These are phyloP conservation scores for Odontarrhena argentea DNA, from an alignment of 345 rosid species.

Conservation along the genomic window DNA sequence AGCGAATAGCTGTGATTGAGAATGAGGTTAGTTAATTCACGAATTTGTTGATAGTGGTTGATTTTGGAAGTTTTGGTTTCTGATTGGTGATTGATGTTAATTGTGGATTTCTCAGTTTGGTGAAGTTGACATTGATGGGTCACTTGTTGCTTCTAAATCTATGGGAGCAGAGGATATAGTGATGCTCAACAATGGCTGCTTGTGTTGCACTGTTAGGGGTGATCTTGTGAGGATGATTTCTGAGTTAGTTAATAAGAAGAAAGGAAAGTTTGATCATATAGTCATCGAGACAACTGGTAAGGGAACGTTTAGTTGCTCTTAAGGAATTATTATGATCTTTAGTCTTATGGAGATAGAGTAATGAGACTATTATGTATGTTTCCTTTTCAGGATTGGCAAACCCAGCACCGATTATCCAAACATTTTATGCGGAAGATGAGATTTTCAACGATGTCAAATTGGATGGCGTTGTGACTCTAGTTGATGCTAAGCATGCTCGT, in stretches of 20 bases:
- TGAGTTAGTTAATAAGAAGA: slow-evolving; percentile 75
- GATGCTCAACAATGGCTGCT: slow-evolving; percentile 96
- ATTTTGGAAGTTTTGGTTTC: background rate
- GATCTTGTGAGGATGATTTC: slow-evolving; percentile 96
- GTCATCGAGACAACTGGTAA: slow-evolving; percentile 93
- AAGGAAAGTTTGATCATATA: slow-evolving; percentile 88
- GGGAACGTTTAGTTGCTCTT: slow-evolving; percentile 3
- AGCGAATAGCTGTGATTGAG: slow-evolving; percentile 94
- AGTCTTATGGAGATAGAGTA: background rate
- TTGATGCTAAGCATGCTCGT: slow-evolving; percentile 90
- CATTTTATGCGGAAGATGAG: slow-evolving; percentile 88
- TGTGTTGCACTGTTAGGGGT: slow-evolving; percentile 96
- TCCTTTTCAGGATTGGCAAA: slow-evolving; percentile 77
- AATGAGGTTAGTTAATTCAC: slow-evolving; percentile 60
- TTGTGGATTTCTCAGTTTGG: slow-evolving; percentile 63
- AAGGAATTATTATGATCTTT: background rate
- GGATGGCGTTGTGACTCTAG: slow-evolving; percentile 93
- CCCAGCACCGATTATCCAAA: slow-evolving; percentile 97
- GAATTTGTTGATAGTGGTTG: background rate
- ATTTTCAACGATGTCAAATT: slow-evolving; percentile 86
- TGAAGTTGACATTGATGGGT: slow-evolving; percentile 93
- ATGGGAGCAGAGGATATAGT: slow-evolving; percentile 86
- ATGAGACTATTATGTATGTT: background rate
- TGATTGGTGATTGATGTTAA: background rate
- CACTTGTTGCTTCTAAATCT: slow-evolving; percentile 89